Conservation (phyloP, 768 basidiomycete species). For the Suillus fuscotomentosus region DNA sequence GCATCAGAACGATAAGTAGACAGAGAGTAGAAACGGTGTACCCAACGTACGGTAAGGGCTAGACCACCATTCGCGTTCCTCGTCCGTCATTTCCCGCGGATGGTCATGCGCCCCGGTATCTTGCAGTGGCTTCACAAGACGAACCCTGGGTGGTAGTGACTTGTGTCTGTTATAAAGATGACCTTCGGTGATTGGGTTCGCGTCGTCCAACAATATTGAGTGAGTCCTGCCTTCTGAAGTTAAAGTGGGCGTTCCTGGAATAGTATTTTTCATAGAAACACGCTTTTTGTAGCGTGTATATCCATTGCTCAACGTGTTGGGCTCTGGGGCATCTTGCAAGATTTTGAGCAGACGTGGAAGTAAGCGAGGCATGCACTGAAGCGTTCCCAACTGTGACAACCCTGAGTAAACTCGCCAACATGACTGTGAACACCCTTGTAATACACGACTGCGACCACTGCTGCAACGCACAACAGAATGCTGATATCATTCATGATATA, state of each 20-base stretch:
- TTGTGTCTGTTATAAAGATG: constrained; percentile 56
- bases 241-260: constrained; percentile 41
- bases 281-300: constrained; percentile 17
- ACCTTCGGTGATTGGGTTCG: constrained; percentile 55
- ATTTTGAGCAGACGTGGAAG: constrained; percentile 59
- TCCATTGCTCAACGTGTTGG: constrained; percentile 10
- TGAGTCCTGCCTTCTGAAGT: constrained; percentile 40
- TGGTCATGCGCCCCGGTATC: constrained; percentile 28
- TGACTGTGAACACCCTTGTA: background rate
- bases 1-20: constrained; percentile 6
- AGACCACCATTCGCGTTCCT: constrained; percentile 68
- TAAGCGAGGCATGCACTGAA: constrained; percentile 59
- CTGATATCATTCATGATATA: background rate
- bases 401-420: background rate
- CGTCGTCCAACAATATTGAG: constrained; percentile 61
- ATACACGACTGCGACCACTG: background rate
- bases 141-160: constrained; percentile 47
- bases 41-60: constrained; percentile 67
- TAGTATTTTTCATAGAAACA: constrained; percentile 35
- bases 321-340: constrained; percentile 34
- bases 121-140: constrained; percentile 26
- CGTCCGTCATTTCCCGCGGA: constrained; percentile 56
- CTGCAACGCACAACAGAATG: background rate
- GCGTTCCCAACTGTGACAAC: background rate
- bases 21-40: background rate